Evolutionary conservation across 2,329 filamentous ascomycete species (phyloP).

Genomic region (Colletotrichum sp.): DNA sequence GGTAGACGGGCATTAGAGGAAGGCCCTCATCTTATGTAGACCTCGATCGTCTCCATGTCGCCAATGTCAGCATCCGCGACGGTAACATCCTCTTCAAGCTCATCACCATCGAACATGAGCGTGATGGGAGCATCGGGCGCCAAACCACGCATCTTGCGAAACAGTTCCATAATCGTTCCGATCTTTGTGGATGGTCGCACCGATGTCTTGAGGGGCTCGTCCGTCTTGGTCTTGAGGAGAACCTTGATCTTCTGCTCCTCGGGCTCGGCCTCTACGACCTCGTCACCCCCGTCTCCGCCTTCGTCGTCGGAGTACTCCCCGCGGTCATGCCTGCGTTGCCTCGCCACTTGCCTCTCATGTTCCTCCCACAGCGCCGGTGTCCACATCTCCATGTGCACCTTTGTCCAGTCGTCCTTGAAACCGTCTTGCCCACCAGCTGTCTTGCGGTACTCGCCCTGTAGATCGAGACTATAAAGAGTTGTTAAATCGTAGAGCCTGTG

Average conservation of each 20-base stretch:
- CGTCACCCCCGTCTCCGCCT: constrained; percentile 23
- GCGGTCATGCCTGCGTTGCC: constrained; percentile 46
- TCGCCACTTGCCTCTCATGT: constrained; percentile 55
- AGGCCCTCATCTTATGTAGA: constrained; percentile 56
- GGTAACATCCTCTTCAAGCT: constrained; percentile 62
- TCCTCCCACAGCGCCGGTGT: constrained; percentile 66
- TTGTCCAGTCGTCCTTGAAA: constrained; percentile 54
- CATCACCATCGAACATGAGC: constrained; percentile 79
- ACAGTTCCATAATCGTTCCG: constrained; percentile 66
- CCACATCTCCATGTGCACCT: constrained; percentile 80
- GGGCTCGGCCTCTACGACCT: constrained; percentile 22
- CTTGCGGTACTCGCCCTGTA: constrained; percentile 49
- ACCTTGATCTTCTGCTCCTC: constrained; percentile 50
- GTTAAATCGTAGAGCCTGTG: constrained; percentile 77
- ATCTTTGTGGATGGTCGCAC: constrained; percentile 63
- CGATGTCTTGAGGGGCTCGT: constrained; percentile 55
- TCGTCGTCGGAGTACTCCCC: constrained; percentile 44
- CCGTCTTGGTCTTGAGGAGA: constrained; percentile 57
- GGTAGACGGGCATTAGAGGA: not conserved
- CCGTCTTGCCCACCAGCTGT: constrained; percentile 43
- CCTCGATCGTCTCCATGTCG: constrained; percentile 78
- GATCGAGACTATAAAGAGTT: constrained; percentile 71
- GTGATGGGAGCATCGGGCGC: constrained; percentile 57
- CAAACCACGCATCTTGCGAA: constrained; percentile 60
- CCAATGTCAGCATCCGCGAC: constrained; percentile 74